Percentiles rank a stretch among this genome's conserved stretches.
Evolutionary conservation across 2,329 filamentous ascomycete species (phyloP).

Genomic region (Pseudocercospora ulei): DNA sequence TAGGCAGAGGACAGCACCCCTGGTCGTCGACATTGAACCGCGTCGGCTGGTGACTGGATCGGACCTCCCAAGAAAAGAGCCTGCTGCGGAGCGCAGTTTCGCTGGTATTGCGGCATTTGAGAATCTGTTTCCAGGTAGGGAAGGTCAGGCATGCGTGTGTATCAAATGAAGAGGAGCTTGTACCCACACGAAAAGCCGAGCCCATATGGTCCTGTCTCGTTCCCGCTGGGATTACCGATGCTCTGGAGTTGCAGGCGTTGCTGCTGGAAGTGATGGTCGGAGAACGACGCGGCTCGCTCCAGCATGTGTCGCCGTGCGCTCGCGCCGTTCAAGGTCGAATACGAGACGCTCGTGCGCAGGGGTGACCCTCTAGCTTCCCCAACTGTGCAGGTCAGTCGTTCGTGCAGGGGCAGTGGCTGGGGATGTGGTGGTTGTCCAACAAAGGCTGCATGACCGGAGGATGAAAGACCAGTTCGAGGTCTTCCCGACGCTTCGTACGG

Average conservation of each 20-base stretch:
- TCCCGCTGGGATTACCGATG: slow-evolving; percentile 18
- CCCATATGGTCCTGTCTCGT: slow-evolving; percentile 26
- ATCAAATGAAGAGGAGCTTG: background rate
- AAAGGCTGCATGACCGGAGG: slow-evolving; percentile 16
- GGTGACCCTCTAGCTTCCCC: slow-evolving; percentile 40
- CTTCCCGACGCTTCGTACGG: slow-evolving; percentile 24
- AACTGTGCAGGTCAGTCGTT: slow-evolving; percentile 36
- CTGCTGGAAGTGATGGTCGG: slow-evolving; percentile 23
- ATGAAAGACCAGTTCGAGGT: slow-evolving; percentile 20
- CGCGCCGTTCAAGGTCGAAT: slow-evolving; percentile 29
- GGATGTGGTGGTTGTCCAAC: slow-evolving; percentile 31
- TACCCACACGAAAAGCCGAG: slow-evolving; percentile 33
- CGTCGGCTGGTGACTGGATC: slow-evolving; percentile 12
- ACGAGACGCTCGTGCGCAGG: slow-evolving; percentile 42
- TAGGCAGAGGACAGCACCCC: slow-evolving; percentile 20
- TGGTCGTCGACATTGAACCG: slow-evolving; percentile 17
- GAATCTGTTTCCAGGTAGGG: slow-evolving; percentile 16
- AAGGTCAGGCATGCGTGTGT: slow-evolving; percentile 9
- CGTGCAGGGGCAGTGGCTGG: slow-evolving; percentile 39
- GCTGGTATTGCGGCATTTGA: slow-evolving; percentile 20
- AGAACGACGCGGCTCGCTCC: slow-evolving; percentile 25
- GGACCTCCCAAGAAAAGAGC: slow-evolving; percentile 6
- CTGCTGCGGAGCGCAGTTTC: slow-evolving; percentile 14
- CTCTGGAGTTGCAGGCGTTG: slow-evolving; percentile 23
- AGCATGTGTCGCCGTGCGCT: slow-evolving; percentile 17